Base-by-base conservation (phyloP, 2,329 filamentous ascomycete genomes). In the Helotiales sp. region DNA sequence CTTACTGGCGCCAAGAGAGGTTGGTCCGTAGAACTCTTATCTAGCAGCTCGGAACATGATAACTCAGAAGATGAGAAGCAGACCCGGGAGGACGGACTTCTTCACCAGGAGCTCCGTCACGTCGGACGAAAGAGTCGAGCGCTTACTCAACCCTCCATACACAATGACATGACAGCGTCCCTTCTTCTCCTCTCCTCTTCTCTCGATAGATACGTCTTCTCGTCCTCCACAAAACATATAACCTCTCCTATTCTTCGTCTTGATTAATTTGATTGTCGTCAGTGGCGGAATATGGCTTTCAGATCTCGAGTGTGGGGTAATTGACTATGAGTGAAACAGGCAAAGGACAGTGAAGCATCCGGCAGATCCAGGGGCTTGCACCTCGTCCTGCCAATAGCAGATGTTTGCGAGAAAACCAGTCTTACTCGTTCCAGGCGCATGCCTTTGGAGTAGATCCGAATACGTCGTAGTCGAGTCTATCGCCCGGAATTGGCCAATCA, bases 231-330 rank as follows among this genome's bases (percentile, higher is more conserved):
- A n/a, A n/a, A n/a, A n/a, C 34, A n/a, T 38, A 13, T n/a, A n/a
- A 17, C 34, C 13, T 38, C 15, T 38, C 19, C n/a, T 40, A 17
- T 19, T 15, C 7, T 40, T 19, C 19, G n/a, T 40, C 36, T 36
- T n/a, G 7, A 36, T 15, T 5, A 36, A 25, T 44, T 12, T 5
- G 19, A 42, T 44, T 24, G 13, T 48, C 24, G 44, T 49, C 52
- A 48, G 42, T 42, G 52, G 50, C 50, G 50, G 50, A 53, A 42
- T 17, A 33, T 48, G 25, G 46, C 19, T 15, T 4, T 17, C 9
- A 29, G 31, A 10, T 30, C 15, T 22, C 22, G 50, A 53, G 12
- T 44, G 50, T 44, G 50, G 50, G 50, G 50, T 53, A 53, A 44
- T 12, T 31, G 24, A n/a, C 34, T 19, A 30, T 2, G n/a, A 31